Base-by-base conservation (phyloP, 2,329 filamentous ascomycete species). In the Herpomyces periplanetae region DNA sequence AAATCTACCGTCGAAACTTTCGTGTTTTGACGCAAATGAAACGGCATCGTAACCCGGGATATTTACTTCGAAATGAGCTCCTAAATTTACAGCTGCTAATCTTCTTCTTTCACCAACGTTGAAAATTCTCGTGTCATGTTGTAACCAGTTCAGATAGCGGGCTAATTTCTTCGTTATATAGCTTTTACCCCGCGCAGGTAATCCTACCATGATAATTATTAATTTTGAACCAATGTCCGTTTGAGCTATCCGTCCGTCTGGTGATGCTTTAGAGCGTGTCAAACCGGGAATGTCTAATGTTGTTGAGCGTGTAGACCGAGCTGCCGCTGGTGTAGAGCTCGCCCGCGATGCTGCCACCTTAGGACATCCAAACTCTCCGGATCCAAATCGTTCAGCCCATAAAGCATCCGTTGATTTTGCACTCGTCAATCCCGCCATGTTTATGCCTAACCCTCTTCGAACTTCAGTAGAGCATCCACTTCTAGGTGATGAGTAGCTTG, bases 151-250 rank as follows among this genome's bases (percentile, higher is more conserved):
- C 19, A 96, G 44, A 35, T 91, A 96, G 25, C 80, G 55, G 23
- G 80, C 65, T 26, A 96, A 53, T 43, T 96, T 96, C 47, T 91
- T 91, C 25, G 80, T 91, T 31, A 96, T 85, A 41, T 96, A 96
- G 21, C 73, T 88, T 43, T 96, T 96, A 34, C 80, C 80, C 31
- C 80, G 51, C 5, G 80, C 80, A 2, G 80, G 80, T 30, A 96
- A 44, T 26, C 80, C 80, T 24, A 96, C 80, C 80, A 96, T 96
- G 36, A 96, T 59, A 31, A 96, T 85, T 34, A 91, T 69, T 25
- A 96, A 48, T 46, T 96, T 96, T 15, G 80, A 65, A 19, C 73
- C 80, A 19, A 96, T 65, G 49, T 96, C 80, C 32, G 75, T 54
- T 34, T 75, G 60, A 21, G 80, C 63, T 29, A 96, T 96, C 31